Evolutionary conservation across 768 basidiomycete species (phyloP).

Genomic region (Lepiota venenata): DNA sequence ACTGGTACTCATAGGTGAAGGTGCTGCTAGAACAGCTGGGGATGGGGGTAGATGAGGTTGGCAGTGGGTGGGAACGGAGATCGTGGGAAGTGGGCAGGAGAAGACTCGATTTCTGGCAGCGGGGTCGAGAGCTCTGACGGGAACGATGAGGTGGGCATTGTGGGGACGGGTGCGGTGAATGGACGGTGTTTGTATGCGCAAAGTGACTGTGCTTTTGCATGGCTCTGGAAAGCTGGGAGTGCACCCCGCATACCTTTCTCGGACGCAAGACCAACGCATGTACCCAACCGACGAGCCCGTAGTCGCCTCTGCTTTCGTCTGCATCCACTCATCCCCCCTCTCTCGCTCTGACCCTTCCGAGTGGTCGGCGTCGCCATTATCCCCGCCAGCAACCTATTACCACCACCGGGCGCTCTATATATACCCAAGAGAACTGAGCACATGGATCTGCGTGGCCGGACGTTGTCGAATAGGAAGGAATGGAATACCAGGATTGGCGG

Average conservation of each 20-base stretch:
- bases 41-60: constrained; percentile 22
- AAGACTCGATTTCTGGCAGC: constrained; percentile 24
- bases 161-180: constrained; percentile 29
- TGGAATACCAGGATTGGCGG: too few species aligned
- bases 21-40: background rate
- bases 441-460: background rate
- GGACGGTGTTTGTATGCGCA: constrained; percentile 31
- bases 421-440: background rate
- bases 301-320: background rate
- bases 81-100: constrained; percentile 22
- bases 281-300: background rate
- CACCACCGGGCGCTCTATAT: background rate
- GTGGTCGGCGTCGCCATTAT: too few species aligned
- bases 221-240: too few species aligned
- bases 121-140: constrained; percentile 35
- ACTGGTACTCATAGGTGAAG: too few species aligned
- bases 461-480: too few species aligned
- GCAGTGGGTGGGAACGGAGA: constrained; percentile 27
- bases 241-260: too few species aligned
- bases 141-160: constrained; percentile 35
- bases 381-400: background rate
- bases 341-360: background rate
- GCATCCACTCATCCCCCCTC: too few species aligned
- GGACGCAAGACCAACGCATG: constrained; percentile 14
- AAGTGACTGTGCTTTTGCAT: constrained; percentile 42